These are phyloP conservation scores for Brettanomyces naardenensis DNA, from an alignment of 805 yeast genomes.

Conservation along the genomic window DNA sequence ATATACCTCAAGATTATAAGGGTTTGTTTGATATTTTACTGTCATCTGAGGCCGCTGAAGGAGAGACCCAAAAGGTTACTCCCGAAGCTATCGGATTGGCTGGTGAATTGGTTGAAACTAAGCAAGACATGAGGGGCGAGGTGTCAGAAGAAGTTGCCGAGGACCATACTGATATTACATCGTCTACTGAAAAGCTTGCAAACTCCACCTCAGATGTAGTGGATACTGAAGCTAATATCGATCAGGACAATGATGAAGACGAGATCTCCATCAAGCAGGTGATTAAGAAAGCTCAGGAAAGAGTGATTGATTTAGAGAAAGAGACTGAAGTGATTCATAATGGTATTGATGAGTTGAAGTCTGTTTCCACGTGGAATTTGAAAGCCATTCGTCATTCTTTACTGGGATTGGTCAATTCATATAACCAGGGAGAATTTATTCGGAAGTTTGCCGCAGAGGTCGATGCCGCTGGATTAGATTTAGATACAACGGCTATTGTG, in stretches of 20 bases:
- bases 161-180: not conserved
- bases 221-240: not conserved
- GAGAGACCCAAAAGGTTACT: not conserved
- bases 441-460: slow-evolving; percentile 13
- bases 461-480: slow-evolving; percentile 14
- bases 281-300: slow-evolving; percentile 1
- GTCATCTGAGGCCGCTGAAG: not conserved
- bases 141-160: not conserved
- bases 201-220: not conserved
- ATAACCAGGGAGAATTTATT: slow-evolving; percentile 19
- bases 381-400: slow-evolving; percentile 72
- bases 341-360: slow-evolving; percentile 41
- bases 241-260: not conserved
- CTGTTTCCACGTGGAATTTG: slow-evolving; percentile 74
- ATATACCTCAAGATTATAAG: slow-evolving; percentile 19
- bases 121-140: not conserved
- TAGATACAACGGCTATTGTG: slow-evolving; percentile 11
- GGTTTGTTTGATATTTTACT: slow-evolving; percentile 15
- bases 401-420: slow-evolving; percentile 34
- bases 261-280: not conserved
- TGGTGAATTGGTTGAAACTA: not conserved
- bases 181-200: not conserved
- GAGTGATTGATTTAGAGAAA: slow-evolving; percentile 2
- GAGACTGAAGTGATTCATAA: slow-evolving; percentile 34
- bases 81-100: not conserved